Evolutionary conservation across 805 yeast genomes (phyloP).

Genomic region (Candida fluviatilis): DNA sequence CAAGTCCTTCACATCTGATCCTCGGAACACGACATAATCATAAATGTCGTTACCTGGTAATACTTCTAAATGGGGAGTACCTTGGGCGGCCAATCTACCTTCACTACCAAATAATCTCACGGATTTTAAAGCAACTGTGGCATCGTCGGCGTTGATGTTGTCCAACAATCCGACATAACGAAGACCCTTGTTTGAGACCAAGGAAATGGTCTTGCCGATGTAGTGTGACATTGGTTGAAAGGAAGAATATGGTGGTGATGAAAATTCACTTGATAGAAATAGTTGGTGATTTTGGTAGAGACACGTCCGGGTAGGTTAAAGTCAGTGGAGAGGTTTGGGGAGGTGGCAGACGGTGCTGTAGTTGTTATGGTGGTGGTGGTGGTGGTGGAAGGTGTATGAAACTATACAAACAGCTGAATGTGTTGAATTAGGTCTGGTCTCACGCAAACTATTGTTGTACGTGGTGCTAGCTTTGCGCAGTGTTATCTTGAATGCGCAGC

Average conservation of each 20-base stretch:
- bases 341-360: too few species aligned
- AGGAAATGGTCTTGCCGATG: constrained; percentile 83
- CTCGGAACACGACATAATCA: constrained; percentile 80
- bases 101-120: constrained; percentile 91
- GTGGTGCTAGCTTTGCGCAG: too few species aligned
- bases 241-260: too few species aligned
- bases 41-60: constrained; percentile 64
- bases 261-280: neutral
- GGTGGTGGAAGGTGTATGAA: too few species aligned
- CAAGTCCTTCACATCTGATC: constrained; percentile 87
- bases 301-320: too few species aligned
- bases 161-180: constrained; percentile 89
- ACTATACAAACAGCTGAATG: too few species aligned
- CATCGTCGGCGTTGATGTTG: constrained; percentile 82
- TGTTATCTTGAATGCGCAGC: too few species aligned
- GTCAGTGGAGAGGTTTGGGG: too few species aligned
- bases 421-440: too few species aligned
- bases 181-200: constrained; percentile 73
- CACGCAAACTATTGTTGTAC: too few species aligned
- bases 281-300: neutral
- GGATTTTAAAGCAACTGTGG: constrained; percentile 77
- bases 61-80: constrained; percentile 67
- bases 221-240: constrained; percentile 69
- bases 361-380: too few species aligned
- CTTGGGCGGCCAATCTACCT: constrained; percentile 60